Conservation (phyloP, 225 moss, liverwort and hornwort species). For the Marchantia paleacea region DNA sequence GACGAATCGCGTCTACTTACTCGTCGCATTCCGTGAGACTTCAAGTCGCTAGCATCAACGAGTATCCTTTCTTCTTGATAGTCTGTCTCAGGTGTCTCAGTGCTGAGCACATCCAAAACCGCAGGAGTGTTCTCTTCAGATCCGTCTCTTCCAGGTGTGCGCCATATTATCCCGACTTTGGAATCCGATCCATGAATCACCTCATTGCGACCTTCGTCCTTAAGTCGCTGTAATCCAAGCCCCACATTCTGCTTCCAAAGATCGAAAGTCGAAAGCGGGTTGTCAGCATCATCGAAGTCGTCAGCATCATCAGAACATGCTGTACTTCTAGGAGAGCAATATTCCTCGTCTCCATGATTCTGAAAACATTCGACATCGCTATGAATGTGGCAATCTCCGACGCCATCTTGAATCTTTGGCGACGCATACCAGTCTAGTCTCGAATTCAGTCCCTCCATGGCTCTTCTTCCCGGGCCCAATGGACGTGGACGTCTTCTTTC, state of each 20-base stretch:
- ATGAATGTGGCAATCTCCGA: background rate
- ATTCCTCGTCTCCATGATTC: background rate
- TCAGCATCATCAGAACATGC: background rate
- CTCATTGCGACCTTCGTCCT: background rate
- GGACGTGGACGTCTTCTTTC: background rate
- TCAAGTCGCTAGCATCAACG: background rate
- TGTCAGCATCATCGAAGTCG: background rate
- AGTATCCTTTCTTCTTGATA: background rate
- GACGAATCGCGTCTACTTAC: background rate
- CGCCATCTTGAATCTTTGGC: slow-evolving; percentile 10
- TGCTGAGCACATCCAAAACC: background rate
- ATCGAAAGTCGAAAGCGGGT: background rate
- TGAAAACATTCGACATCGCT: background rate
- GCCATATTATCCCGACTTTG: background rate
- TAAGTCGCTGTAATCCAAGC: background rate
- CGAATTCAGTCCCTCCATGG: background rate
- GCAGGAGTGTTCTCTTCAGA: too few species aligned
- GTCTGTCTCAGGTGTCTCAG: background rate
- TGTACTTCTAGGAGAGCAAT: background rate
- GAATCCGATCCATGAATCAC: background rate
- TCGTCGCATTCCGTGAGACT: background rate
- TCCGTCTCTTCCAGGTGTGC: background rate
- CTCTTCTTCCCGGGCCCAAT: background rate
- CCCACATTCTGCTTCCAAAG: background rate
- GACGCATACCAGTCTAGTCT: slow-evolving; percentile 27